Evolutionary conservation across 805 yeast species (phyloP).

Genomic region (Yarrowia sp.): DNA sequence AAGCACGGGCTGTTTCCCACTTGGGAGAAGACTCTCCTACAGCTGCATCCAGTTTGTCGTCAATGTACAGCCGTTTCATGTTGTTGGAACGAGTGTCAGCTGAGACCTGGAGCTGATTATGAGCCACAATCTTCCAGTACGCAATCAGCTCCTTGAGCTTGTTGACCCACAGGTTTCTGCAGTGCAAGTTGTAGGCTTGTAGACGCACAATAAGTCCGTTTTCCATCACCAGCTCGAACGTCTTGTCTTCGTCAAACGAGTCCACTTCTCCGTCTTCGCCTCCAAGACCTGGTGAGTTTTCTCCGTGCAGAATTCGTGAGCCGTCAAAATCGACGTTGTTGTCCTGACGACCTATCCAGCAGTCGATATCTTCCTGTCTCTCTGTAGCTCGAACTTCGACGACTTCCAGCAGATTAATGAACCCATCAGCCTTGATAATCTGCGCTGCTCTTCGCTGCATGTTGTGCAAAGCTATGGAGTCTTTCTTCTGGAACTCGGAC

Average conservation of each 20-base stretch:
- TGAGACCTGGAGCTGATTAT: not conserved
- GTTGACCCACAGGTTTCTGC: conserved; percentile 15
- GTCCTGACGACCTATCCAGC: conserved; percentile 83
- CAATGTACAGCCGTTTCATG: conserved; percentile 22
- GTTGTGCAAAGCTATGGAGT: conserved; percentile 59
- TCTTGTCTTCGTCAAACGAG: conserved; percentile 31
- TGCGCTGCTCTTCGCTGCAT: conserved; percentile 58
- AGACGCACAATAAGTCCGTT: conserved; percentile 12
- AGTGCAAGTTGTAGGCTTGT: conserved; percentile 3
- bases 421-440: conserved; percentile 54
- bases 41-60: conserved; percentile 54
- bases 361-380: conserved; percentile 31
- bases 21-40: conserved; percentile 46
- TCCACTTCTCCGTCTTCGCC: conserved; percentile 67
- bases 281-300: conserved; percentile 45
- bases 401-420: conserved; percentile 58
- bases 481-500: conserved; percentile 47
- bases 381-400: conserved; percentile 40
- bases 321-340: conserved; percentile 43
- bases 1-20: conserved; percentile 54
- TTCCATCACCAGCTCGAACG: conserved; percentile 20
- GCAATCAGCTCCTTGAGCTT: conserved; percentile 6
- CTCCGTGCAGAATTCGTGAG: conserved; percentile 19
- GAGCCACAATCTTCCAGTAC: conserved; percentile 17
- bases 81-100: conserved; percentile 4